Percentiles rank a stretch among this genome's conserved stretches.
These are phyloP conservation scores for Rubus idaeus DNA, from an alignment of 306 rosid genomes.

Conservation along the genomic window DNA sequence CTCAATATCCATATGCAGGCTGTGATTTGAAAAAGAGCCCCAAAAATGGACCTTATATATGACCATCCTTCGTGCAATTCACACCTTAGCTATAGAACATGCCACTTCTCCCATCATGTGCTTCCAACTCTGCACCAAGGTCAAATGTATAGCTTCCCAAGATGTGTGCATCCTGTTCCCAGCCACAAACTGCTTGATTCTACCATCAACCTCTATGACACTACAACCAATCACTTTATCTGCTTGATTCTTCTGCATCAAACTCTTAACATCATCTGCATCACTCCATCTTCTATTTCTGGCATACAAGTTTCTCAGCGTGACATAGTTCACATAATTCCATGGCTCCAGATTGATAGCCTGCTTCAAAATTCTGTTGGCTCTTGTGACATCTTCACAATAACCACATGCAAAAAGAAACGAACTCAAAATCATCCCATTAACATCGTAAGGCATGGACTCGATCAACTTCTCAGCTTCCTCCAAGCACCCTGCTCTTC, in stretches of 20 bases:
- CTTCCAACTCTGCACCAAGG: conserved; percentile 47
- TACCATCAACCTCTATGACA: conserved; percentile 57
- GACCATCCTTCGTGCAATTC: not conserved
- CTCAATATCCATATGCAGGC: not conserved
- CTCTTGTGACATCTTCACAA: conserved; percentile 52
- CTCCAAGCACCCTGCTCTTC: conserved; percentile 67
- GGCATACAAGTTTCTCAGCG: conserved; percentile 65
- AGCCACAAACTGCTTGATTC: conserved; percentile 52
- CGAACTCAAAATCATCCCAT: conserved; percentile 65
- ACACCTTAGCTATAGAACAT: conserved; percentile 7
- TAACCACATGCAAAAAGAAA: conserved; percentile 63
- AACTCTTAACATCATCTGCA: conserved; percentile 49
- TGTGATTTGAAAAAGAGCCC: not conserved
- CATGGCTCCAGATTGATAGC: conserved; percentile 41
- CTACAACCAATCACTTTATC: conserved; percentile 64
- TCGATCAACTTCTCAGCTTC: conserved; percentile 63
- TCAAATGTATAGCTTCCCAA: conserved; percentile 33
- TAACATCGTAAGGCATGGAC: conserved; percentile 58
- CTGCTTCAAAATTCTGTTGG: conserved; percentile 50
- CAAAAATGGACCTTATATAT: not conserved
- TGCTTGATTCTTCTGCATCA: conserved; percentile 51
- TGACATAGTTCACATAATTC: conserved; percentile 52
- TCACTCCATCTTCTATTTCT: conserved; percentile 57
- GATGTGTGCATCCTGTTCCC: conserved; percentile 36
- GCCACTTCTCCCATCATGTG: conserved; percentile 53